These are phyloP conservation scores for Globisporangium cederbergense DNA, from an alignment of 352 stramenopile genomes.

Conservation along the genomic window DNA sequence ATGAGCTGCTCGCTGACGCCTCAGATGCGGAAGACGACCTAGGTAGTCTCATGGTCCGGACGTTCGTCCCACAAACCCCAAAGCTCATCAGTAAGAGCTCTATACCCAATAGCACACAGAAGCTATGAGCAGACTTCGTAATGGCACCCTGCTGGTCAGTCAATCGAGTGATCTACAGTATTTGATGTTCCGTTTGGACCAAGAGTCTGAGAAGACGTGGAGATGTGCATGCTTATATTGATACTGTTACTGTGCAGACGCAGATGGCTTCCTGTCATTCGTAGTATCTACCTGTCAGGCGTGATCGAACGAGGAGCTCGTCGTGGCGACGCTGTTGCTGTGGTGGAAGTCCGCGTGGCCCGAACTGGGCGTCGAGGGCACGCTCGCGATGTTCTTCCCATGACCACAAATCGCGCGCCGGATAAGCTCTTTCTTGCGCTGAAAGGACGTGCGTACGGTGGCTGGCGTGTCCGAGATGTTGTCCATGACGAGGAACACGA, in stretches of 20 bases:
- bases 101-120: neutral
- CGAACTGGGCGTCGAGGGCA: conserved; percentile 17
- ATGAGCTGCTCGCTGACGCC: conserved; percentile 3
- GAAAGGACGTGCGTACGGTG: conserved; percentile 73
- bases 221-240: neutral
- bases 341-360: conserved; percentile 13
- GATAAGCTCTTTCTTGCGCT: conserved; percentile 85
- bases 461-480: conserved; percentile 78
- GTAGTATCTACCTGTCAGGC: conserved; percentile 6
- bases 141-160: neutral
- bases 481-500: conserved; percentile 78
- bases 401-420: conserved; percentile 78
- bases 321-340: conserved; percentile 21
- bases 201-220: neutral
- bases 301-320: conserved; percentile 13
- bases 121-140: neutral
- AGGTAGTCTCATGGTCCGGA: conserved; percentile 12
- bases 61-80: neutral
- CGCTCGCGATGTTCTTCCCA: conserved; percentile 31
- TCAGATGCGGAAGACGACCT: conserved; percentile 8
- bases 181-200: neutral
- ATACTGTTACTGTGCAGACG: neutral
- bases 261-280: neutral
- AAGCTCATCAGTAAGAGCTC: neutral
- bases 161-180: neutral